Conservation (phyloP, 2,329 filamentous ascomycete genomes). For the Cytospora mali region DNA sequence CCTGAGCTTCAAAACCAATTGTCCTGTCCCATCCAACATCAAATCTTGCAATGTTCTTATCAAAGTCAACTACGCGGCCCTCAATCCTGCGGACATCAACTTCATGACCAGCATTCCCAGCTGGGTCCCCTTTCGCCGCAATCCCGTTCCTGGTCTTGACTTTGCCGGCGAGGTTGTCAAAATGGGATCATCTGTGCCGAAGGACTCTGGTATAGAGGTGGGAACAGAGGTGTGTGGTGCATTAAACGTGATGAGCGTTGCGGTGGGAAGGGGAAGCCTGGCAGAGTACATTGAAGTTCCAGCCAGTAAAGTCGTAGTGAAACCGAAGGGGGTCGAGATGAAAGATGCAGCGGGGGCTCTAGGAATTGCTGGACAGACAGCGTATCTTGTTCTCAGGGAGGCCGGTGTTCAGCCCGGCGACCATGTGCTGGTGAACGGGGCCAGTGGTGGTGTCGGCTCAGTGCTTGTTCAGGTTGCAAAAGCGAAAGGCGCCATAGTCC, state of each 20-base stretch:
- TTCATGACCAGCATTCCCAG: constrained; percentile 37
- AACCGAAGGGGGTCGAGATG: constrained; percentile 32
- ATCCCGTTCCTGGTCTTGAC: constrained; percentile 39
- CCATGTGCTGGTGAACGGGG: constrained; percentile 51
- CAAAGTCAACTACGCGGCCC: constrained; percentile 38
- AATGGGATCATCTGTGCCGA: constrained; percentile 32
- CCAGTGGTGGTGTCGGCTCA: constrained; percentile 53
- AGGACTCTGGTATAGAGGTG: constrained; percentile 23
- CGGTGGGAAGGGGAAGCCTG: constrained; percentile 38
- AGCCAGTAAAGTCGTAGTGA: constrained; percentile 34
- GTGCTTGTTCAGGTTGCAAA: constrained; percentile 50
- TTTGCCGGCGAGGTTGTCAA: constrained; percentile 40
- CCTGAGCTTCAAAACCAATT: constrained; percentile 33
- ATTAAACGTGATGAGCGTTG: constrained; percentile 34
- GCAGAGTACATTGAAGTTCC: constrained; percentile 41
- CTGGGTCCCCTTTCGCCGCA: constrained; percentile 38
- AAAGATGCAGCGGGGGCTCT: constrained; percentile 37
- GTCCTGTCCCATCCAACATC: constrained; percentile 28
- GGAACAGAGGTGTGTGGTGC: constrained; percentile 39
- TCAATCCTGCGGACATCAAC: constrained; percentile 42
- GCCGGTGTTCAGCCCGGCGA: constrained; percentile 31
- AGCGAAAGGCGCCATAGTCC: constrained; percentile 45
- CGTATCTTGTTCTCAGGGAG: constrained; percentile 34
- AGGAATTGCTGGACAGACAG: constrained; percentile 41
- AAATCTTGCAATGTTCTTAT: constrained; percentile 35